Conservation (phyloP, 257 asterid genomes). For the Henckelia pumila region DNA sequence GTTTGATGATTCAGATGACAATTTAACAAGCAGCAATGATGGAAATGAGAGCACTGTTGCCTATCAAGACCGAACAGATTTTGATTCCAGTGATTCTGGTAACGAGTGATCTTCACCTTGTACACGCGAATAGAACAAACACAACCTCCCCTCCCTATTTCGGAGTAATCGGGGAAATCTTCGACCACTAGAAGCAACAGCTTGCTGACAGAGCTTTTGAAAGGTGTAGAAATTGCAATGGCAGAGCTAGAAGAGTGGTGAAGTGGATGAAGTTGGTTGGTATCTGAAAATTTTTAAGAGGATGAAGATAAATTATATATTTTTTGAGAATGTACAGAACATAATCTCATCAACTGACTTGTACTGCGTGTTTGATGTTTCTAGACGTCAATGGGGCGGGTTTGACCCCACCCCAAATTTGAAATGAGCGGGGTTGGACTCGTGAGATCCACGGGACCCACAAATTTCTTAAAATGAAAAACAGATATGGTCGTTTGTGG, state of each 20-base stretch:
- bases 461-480: no score
- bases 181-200: background rate
- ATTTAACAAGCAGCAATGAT: conserved; percentile 20
- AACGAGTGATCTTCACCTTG: conserved; percentile 20
- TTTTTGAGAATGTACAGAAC: no score
- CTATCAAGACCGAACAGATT: conserved; percentile 18
- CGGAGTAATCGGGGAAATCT: background rate
- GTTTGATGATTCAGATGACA: conserved; percentile 35
- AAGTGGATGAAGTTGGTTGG: no score
- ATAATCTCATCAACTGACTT: no score
- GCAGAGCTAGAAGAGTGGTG: background rate
- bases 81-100: conserved; percentile 44
- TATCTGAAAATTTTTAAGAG: no score
- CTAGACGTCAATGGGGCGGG: no score
- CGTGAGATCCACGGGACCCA: no score
- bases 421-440: no score
- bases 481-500: no score
- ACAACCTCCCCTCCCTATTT: background rate
- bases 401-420: no score
- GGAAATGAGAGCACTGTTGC: conserved; percentile 26
- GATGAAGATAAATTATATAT: no score
- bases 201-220: background rate
- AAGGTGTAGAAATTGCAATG: background rate
- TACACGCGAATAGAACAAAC: background rate
- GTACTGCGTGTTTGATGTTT: no score